Base-by-base conservation (phyloP, 345 rosid genomes). In the Dovyalis caffra region DNA sequence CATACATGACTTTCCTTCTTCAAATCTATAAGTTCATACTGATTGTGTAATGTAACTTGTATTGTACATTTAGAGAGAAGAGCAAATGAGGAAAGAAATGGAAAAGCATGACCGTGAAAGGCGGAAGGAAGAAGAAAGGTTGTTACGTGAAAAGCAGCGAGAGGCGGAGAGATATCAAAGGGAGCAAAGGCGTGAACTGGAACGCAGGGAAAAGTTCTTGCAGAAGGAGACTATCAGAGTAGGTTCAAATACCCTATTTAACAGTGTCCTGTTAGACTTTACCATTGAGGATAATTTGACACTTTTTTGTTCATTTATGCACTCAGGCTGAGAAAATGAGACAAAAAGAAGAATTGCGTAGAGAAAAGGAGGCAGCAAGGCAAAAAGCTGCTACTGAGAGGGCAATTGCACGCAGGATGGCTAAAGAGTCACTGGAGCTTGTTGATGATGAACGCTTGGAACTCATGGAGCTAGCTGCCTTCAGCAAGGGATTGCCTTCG, bases 81-180 rank as follows among this genome's bases (percentile, higher is more conserved):
- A 92, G 81, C 97, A 90, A 84, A 75, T 87, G 35, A 91, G 85
- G 78, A 94, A 90, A 83, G 98, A 92, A 78, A 86, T 89, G 87
- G 97, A 92, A 78, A 92, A 93, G 84, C 90, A 80, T 62, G 93
- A 94, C 72, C 97, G 98, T 80, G 97, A 94, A 83, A 92, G 94
- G 82, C 88, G 90, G 60, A 94, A 87, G 82, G 98, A 92, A 78
- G 97, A 94, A 81, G 98, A 94, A 81, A 86, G 93, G 77, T 83
- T 94, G 65, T 73, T 90, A 78, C 94, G 97, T 66, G 97, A 94
- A 82, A 92, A 85, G 85, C 97, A 92, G 81, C 85, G 97, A 76
- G 98, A 94, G 78, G 97, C 85, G 76, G 98, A 94, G 90, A 90
- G 95, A 79, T 86, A 78, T 71, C 82, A 73, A 47, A 86, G 92